Conservation (phyloP, 2,329 filamentous ascomycete genomes). For the Beauveria caledonica region DNA sequence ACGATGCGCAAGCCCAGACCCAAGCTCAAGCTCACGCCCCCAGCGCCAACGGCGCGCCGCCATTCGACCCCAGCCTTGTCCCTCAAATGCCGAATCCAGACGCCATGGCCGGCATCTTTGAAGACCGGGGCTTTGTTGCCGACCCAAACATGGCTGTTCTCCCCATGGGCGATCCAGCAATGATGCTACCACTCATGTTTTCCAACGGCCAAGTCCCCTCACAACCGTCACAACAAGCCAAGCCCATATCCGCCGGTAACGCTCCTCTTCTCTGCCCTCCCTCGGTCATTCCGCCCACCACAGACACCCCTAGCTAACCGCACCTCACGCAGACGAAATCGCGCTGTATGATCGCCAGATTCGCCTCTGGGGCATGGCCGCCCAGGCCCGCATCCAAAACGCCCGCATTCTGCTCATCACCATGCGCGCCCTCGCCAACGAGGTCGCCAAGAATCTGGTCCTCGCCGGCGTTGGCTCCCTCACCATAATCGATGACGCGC, state of each 20-base stretch:
- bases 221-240: slow-evolving; percentile 12
- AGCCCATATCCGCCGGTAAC: slow-evolving; percentile 28
- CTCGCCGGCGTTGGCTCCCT: slow-evolving; percentile 86
- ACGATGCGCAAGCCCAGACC: slow-evolving; percentile 5
- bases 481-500: slow-evolving; percentile 74
- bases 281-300: neutral
- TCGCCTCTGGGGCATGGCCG: slow-evolving; percentile 91
- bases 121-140: neutral
- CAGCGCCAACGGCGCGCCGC: slow-evolving; percentile 15
- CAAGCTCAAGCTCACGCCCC: slow-evolving; percentile 14
- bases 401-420: slow-evolving; percentile 86
- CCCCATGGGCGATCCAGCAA: slow-evolving; percentile 19
- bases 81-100: slow-evolving; percentile 18
- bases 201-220: slow-evolving; percentile 21
- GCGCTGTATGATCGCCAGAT: slow-evolving; percentile 97
- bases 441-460: slow-evolving; percentile 95
- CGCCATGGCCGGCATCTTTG: slow-evolving; percentile 15
- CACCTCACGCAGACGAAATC: slow-evolving; percentile 64
- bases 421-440: slow-evolving; percentile 80
- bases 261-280: slow-evolving; percentile 3
- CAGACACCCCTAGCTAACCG: neutral
- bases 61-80: slow-evolving; percentile 16
- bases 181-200: slow-evolving; percentile 25
- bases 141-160: slow-evolving; percentile 12
- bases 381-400: slow-evolving; percentile 84